These are phyloP conservation scores for Leccinellum luteum DNA, from an alignment of 768 basidiomycete species.

Conservation along the genomic window DNA sequence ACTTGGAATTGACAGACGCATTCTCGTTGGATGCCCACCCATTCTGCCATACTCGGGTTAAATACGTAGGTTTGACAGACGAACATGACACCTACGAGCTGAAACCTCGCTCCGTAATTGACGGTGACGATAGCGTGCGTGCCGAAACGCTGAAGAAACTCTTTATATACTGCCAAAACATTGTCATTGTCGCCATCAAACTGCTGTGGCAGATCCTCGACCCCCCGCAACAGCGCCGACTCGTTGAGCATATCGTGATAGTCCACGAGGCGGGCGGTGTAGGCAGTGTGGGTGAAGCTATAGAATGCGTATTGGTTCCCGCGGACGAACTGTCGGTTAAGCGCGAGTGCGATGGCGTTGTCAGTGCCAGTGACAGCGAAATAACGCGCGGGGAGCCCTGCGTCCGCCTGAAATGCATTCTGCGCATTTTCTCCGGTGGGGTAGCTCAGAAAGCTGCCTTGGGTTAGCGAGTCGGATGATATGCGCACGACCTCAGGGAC, in stretches of 20 bases:
- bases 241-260: slow-evolving; percentile 4
- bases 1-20: background rate
- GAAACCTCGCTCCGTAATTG: slow-evolving; percentile 5
- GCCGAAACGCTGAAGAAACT: slow-evolving; percentile 1
- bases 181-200: background rate
- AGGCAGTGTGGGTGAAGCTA: background rate
- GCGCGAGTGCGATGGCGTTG: background rate
- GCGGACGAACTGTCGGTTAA: background rate
- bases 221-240: background rate
- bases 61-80: background rate
- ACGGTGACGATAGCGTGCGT: slow-evolving; percentile 1
- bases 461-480: background rate
- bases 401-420: background rate
- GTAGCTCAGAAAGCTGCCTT: slow-evolving; percentile 1
- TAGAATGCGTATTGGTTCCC: slow-evolving; percentile 4
- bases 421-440: background rate
- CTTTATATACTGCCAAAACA: background rate
- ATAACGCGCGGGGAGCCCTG: background rate
- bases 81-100: background rate
- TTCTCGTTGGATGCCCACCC: slow-evolving; percentile 1
- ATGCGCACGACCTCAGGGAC: background rate
- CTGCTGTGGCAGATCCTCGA: background rate
- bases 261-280: background rate
- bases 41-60: background rate
- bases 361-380: slow-evolving; percentile 6